Conservation (phyloP, 495 filamentous ascomycete genomes). For the Penicillium verhagenii region DNA sequence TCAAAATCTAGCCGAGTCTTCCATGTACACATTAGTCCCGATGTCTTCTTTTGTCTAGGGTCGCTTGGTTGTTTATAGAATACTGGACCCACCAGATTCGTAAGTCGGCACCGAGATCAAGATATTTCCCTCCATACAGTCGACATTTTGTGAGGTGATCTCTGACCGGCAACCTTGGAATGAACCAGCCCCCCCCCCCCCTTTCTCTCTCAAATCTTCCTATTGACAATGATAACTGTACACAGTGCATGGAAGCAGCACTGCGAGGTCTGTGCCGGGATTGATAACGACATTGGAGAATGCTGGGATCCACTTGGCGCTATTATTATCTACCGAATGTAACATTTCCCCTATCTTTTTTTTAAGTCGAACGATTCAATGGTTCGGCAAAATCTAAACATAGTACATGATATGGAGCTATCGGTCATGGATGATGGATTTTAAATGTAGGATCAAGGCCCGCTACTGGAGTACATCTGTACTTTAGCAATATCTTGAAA, state of each 20-base stretch:
- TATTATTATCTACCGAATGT: neutral
- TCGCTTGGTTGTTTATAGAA: neutral
- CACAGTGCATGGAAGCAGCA: neutral
- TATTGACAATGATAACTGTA: neutral
- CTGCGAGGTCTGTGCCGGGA: neutral
- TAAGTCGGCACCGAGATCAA: neutral
- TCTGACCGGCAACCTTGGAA: neutral
- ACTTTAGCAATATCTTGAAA: neutral
- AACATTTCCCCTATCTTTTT: neutral
- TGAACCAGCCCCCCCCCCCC: too few relatives aligned
- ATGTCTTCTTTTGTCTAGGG: neutral
- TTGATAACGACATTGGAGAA: neutral
- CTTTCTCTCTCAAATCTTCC: neutral
- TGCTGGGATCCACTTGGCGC: neutral
- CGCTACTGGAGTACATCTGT: neutral
- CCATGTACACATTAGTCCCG: too few relatives aligned
- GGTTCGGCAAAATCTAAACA: conserved; percentile 3
- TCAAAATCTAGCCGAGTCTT: neutral
- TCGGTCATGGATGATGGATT: neutral
- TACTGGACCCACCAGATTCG: neutral
- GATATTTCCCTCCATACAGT: neutral
- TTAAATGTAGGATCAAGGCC: neutral
- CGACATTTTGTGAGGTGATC: neutral
- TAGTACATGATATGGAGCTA: neutral
- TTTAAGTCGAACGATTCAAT: neutral